These are phyloP conservation scores for Salvia splendens DNA, from an alignment of 257 asterid genomes.

Conservation along the genomic window DNA sequence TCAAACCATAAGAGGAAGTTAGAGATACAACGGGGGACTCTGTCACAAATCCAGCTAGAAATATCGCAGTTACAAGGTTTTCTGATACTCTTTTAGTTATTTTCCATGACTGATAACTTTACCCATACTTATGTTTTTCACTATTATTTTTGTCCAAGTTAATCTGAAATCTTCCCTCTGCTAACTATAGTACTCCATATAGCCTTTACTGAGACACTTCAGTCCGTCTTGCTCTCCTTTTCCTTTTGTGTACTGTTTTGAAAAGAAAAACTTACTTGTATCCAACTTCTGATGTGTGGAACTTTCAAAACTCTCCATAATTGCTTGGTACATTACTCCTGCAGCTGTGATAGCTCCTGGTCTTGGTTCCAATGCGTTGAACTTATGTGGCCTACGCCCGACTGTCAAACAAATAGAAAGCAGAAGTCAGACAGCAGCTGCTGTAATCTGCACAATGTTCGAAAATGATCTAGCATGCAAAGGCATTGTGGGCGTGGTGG, in stretches of 20 bases:
- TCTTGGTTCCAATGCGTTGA: conserved; percentile 17
- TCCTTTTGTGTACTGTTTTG: too few species aligned
- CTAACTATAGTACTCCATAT: conserved; percentile 2
- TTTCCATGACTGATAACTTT: conserved; percentile 14
- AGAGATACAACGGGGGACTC: conserved; percentile 5
- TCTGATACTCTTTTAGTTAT: neutral
- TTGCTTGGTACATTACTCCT: conserved; percentile 15
- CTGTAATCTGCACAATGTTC: conserved; percentile 43
- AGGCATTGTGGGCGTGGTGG: conserved; percentile 60
- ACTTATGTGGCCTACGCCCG: conserved; percentile 26
- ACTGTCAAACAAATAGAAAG: conserved; percentile 37
- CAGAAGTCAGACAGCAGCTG: conserved; percentile 48
- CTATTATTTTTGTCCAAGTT: neutral
- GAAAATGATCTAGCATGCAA: conserved; percentile 30
- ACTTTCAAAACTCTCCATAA: neutral
- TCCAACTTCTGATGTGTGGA: too few species aligned
- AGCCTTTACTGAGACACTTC: neutral
- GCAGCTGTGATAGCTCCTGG: conserved; percentile 39
- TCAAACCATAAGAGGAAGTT: conserved; percentile 23
- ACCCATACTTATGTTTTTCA: conserved; percentile 8
- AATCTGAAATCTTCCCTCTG: neutral
- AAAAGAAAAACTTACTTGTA: too few species aligned
- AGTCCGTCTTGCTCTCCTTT: too few species aligned
- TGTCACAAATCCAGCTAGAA: conserved; percentile 13
- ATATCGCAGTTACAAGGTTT: conserved; percentile 56